Evolutionary conservation across 352 stramenopile species (phyloP), one percentile per base, ranked within the genome.

Genomic region (Paralagenidium karlingii): DNA sequence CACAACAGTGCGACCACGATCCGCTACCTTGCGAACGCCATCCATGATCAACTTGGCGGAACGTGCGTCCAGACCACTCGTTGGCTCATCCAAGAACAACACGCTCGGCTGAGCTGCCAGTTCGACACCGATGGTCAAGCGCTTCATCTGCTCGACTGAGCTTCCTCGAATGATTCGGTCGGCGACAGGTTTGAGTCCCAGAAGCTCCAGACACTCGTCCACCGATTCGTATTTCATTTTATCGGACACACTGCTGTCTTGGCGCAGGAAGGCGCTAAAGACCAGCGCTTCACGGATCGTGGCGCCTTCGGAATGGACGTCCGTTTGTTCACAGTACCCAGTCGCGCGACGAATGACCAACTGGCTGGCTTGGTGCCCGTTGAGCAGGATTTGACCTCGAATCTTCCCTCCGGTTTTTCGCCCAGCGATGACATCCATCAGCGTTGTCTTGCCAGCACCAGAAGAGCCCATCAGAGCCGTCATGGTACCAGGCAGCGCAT

Each of bases 381-480:
- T 49, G 8, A 37, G 41, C 8, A 73, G 20, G 30, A 44, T 44
- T 24, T 44, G 18, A 20, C 38, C 15, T 16, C 25, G 30, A 33
- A 96, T 84, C 12, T 44, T 68, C 13, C 93, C 92, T 18, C 65
- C 68, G 2, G 68, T 92, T 62, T 98, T 98, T 28, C 93, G 68
- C 11, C 93, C 66, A 8, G 92, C 85, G 38, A 98, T 87, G 5
- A 97, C 89, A 55, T 98, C 89, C 55, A 97, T 86, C 6, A 98
- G 64, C 3, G 93, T 98, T 10, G 90, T 97, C 60, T 98, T 97
- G 2, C 90, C 87, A 24, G 82, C 77, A 30, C 81, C 79, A 1
- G 63, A 77, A 2, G 56, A 62, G 2, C 47, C 47, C 47, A 55
- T 55, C 13, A 55, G 31, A 3, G 47, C 47, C 1, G 47, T 55